Conservation (phyloP, 306 rosid genomes). For the Acacia crassicarpa region DNA sequence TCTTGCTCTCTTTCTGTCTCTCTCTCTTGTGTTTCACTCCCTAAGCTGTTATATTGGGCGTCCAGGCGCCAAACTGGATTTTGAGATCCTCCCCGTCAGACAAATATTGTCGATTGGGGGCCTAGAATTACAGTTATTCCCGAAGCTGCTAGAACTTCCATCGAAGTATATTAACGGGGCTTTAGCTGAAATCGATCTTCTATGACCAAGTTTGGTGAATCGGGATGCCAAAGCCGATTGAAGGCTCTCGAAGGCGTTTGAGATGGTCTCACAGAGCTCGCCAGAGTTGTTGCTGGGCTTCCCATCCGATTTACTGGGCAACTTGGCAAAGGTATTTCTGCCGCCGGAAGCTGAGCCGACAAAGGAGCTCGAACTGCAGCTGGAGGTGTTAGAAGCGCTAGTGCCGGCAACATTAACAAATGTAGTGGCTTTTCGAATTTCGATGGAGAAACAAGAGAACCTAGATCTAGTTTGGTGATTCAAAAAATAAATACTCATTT, state of each 20-base stretch:
- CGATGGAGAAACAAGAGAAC: conserved; percentile 59
- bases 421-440: conserved; percentile 28
- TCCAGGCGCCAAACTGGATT: conserved; percentile 46
- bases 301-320: conserved; percentile 43
- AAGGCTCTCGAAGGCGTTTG: conserved; percentile 32
- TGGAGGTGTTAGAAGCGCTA: conserved; percentile 26
- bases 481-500: no score
- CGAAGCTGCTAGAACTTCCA: conserved; percentile 33
- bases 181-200: conserved; percentile 82
- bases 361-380: conserved; percentile 54
- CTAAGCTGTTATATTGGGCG: conserved; percentile 36
- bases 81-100: conserved; percentile 60
- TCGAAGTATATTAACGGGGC: conserved; percentile 73
- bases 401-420: conserved; percentile 11
- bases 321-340: conserved; percentile 32
- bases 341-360: conserved; percentile 52
- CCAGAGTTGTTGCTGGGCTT: conserved; percentile 47
- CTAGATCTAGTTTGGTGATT: conserved; percentile 51
- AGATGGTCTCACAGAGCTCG: conserved; percentile 47
- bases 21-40: no score
- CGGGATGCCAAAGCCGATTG: conserved; percentile 40
- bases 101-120: conserved; percentile 71
- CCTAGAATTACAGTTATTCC: conserved; percentile 28
- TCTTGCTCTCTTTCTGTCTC: conserved; percentile 47
- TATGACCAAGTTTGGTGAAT: conserved; percentile 55